Evolutionary conservation across 2,329 filamentous ascomycete genomes (phyloP), one percentile per base, ranked within the genome.

Genomic region (Cryphonectria nitschkei): DNA sequence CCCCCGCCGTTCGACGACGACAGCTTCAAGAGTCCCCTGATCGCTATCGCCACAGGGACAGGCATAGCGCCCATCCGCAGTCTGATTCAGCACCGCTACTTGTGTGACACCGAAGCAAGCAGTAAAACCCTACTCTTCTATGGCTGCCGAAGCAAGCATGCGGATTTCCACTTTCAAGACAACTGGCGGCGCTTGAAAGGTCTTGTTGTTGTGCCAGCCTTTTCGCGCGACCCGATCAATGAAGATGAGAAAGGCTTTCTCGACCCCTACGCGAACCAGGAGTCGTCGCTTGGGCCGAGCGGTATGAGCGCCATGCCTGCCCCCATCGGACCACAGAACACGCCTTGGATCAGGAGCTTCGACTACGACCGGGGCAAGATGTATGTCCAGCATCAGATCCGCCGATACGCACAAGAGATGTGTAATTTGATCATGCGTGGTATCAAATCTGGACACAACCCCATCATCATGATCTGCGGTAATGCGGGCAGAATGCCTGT

Each of bases 41-140:
- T 97, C 46, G 89, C 95, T 76, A 88, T 98, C 68, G 94, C 91
- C 1, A 93, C 95, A 0, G 95, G 95, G 2, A 98, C 95, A 0
- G 95, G 95, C 8, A 84, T 98, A 43, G 95, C 95, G 0, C 95
- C 95, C 0, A 89, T 97, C 76, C 90, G 95, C 3, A 89, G 92
- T 5, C 85, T 98, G 75, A 85, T 96, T n/a, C 90, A 92, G 78
- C 91, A 97, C 75, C 91, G 94, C n/a, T 76, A 79, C 19, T 61
- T 66, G 8, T 68, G 69, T 58, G 76, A 77, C 0, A 74, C 80
- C 37, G 63, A 73, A 71, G 74, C 22, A 8, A 84, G 83, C 5
- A 82, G 83, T 0, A 85, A 85, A 3, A 69, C 56, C 9, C 75
- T 93, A 0, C 84, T 99, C 1, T 91, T 98, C 80, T 98, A 94